A percentile compares a stretch with the other conserved stretches of the same genome.
phyloP scores from a whole-genome alignment of 768 basidiomycete species.

The Tylopilus vinaceipallidus region DNA sequence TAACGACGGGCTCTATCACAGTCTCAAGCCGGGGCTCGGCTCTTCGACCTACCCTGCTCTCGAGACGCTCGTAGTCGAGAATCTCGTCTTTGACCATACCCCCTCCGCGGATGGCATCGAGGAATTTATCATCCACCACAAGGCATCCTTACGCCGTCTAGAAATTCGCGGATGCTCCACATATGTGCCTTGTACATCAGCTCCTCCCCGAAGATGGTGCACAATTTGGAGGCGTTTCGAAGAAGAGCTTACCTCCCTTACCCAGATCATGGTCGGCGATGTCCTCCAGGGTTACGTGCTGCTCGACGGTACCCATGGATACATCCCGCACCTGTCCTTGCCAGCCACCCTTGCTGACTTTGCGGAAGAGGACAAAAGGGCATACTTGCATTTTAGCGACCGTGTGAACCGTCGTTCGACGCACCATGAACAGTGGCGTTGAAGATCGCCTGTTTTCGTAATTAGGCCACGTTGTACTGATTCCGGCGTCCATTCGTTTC shows the following conservation, averaged over 20 bases:
- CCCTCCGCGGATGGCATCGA: conserved; percentile 24
- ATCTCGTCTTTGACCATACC: conserved; percentile 27
- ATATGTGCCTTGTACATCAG: conserved; percentile 14
- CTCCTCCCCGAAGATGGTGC: conserved; percentile 24
- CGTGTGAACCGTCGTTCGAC: conserved; percentile 12
- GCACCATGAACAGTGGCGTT: too few species aligned
- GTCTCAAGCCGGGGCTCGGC: conserved; percentile 17
- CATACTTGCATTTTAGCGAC: conserved; percentile 7
- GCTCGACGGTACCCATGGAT: conserved; percentile 22
- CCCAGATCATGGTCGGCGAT: conserved; percentile 19
- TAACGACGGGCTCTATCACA: conserved; percentile 30
- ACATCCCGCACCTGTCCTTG: conserved; percentile 17
- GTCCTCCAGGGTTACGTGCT: conserved; percentile 22
- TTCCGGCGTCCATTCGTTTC: too few species aligned
- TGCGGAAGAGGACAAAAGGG: conserved; percentile 11
- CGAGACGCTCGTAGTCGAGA: conserved; percentile 27
- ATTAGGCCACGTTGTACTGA: too few species aligned
- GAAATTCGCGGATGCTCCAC: conserved; percentile 27
- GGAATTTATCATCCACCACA: conserved; percentile 32
- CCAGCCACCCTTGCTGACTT: background rate
- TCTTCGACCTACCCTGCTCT: conserved; percentile 26
- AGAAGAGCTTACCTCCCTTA: conserved; percentile 20
- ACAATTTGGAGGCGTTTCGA: conserved; percentile 27
- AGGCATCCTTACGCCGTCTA: conserved; percentile 19
- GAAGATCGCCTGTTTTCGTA: too few species aligned